Evolutionary conservation across 2,329 filamentous ascomycete species (phyloP), one percentile per base, ranked within the genome.

Genomic region (Sordariomycetes sp.): DNA sequence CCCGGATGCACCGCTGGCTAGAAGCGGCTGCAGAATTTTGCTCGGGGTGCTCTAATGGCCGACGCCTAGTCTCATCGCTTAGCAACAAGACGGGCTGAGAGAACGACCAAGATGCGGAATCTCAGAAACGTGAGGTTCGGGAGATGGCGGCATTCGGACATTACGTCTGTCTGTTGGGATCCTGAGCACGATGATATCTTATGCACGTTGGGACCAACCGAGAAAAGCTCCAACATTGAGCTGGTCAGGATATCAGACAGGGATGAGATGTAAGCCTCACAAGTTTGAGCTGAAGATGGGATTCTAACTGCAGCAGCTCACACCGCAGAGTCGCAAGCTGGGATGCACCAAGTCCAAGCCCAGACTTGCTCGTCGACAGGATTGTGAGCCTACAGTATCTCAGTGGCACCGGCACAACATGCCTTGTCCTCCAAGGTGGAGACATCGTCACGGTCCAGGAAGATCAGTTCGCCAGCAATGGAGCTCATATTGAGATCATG

Each of bases 401-500:
- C 53, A 75, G 80, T 27, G 90, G 94, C 52, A 82, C 73, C 18
- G 64, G 75, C 34, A 84, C 79, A 33, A 79, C 81, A 52, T 93
- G 86, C 54, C 63, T 98, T 19, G 78, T 96, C 37, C 67, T 98
- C 18, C 82, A 86, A 47, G 87, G 87, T 32, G 92, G 92, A 40
- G 90, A 98, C 59, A 90, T 98, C 42, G 64, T 95, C 40, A 70
- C 88, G 33, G 82, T 95, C 19, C 75, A 82, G 44, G 86, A 95
- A 52, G 59, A 66, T 17, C 45, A 49, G 23, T 46, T 46, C 18
- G 49, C 46, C 30, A 46, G 41, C 16, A 77, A 72, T 39, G 77
- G 84, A 54, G 83, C 87, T 24, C 79, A 84, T 46, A 87, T 98
- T 46, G 92, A 96, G 58, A 96, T 98, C 46, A 78, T 96, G 42